These are phyloP conservation scores for Venturia oleaginea DNA, from an alignment of 2,329 filamentous ascomycete species.

Conservation along the genomic window DNA sequence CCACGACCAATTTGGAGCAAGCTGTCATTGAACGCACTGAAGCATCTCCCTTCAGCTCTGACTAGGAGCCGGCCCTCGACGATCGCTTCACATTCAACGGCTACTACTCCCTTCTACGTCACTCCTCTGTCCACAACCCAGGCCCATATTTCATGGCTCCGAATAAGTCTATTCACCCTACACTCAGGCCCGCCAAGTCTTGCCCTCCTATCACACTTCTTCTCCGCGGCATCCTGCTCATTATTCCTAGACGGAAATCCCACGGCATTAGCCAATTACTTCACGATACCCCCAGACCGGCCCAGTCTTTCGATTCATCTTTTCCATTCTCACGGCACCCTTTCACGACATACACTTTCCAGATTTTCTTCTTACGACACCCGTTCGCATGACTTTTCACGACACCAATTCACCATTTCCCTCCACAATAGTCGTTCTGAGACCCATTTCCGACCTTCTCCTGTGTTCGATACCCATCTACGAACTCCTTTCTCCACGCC, in stretches of 20 bases:
- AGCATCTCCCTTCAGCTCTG: neutral
- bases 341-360: neutral
- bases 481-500: too few relatives aligned
- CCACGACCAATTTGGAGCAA: neutral
- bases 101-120: neutral
- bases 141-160: too few relatives aligned
- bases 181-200: neutral
- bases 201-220: neutral
- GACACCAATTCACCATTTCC: neutral
- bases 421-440: too few relatives aligned
- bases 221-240: neutral
- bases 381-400: neutral
- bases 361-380: neutral
- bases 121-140: neutral
- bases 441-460: too few relatives aligned
- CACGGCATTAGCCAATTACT: neutral
- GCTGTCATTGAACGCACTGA: neutral
- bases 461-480: too few relatives aligned
- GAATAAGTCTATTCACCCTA: neutral
- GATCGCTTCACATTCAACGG: too few relatives aligned
- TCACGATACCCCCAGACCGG: neutral
- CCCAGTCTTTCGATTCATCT: neutral
- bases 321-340: neutral
- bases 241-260: neutral
- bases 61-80: neutral